Conservation (phyloP, 202 grass and related monocot genomes). For the Schoenoplectus tabernaemontani region DNA sequence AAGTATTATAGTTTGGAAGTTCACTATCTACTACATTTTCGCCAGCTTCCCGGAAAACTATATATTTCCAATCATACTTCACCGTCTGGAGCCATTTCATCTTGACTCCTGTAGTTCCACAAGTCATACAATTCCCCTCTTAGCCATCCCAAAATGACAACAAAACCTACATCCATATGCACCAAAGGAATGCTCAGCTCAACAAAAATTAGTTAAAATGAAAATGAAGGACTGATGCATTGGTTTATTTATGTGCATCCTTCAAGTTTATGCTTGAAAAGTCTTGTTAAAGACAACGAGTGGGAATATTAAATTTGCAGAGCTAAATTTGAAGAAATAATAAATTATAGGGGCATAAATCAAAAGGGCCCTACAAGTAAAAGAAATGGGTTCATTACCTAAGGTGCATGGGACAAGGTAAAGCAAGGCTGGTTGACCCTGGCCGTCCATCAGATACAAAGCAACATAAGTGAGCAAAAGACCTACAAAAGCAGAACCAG, state of each 20-base stretch:
- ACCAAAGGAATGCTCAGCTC: neutral
- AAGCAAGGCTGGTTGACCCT: slow-evolving; percentile 80
- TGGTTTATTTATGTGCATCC: neutral
- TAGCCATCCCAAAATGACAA: slow-evolving; percentile 61
- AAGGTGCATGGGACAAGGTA: slow-evolving; percentile 92
- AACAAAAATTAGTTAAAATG: neutral
- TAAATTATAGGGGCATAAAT: neutral
- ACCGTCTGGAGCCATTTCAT: slow-evolving; percentile 11
- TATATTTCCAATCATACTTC: slow-evolving; percentile 35
- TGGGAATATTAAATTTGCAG: no score
- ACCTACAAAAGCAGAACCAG: slow-evolving; percentile 35
- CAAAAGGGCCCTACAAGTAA: neutral
- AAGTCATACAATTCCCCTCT: slow-evolving; percentile 75
- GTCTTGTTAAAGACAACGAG: neutral
- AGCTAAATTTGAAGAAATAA: no score
- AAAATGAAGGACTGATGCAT: neutral
- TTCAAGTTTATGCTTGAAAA: neutral
- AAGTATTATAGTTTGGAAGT: neutral
- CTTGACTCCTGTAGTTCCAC: slow-evolving; percentile 61
- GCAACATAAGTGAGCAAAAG: slow-evolving; percentile 75
- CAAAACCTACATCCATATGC: slow-evolving; percentile 36
- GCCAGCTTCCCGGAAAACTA: neutral
- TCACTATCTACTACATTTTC: neutral
- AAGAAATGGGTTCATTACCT: slow-evolving; percentile 33
- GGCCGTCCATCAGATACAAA: slow-evolving; percentile 74